Conservation (phyloP, 2,329 filamentous ascomycete species). For the Ophiostoma sp. region DNA sequence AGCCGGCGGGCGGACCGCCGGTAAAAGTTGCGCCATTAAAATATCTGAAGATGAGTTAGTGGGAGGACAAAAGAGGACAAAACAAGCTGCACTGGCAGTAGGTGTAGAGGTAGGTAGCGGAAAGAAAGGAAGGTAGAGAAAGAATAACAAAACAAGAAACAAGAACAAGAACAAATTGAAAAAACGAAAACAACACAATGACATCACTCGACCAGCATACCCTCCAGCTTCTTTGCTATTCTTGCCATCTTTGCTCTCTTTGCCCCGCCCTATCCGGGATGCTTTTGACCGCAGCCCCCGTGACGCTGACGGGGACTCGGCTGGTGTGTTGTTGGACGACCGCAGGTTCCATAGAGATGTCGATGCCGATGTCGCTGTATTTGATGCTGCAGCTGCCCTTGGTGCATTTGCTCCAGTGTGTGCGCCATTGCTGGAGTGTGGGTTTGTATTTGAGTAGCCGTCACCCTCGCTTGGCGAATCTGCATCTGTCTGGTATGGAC, state of each 20-base stretch:
- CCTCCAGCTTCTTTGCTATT: constrained; percentile 20
- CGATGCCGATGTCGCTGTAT: background rate
- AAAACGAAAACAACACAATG: background rate
- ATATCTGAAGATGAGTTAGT: constrained; percentile 21
- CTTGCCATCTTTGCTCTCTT: constrained; percentile 15
- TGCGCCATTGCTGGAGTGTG: no score
- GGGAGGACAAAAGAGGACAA: no score
- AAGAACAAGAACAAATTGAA: background rate
- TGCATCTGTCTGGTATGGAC: constrained; percentile 19
- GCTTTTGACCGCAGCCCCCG: constrained; percentile 20
- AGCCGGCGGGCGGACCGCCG: background rate
- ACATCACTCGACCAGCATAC: constrained; percentile 21
- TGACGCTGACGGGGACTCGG: background rate
- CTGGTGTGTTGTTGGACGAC: background rate
- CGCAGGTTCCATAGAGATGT: constrained; percentile 9
- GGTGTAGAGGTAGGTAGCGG: background rate
- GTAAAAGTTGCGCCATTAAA: constrained; percentile 22
- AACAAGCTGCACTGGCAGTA: background rate
- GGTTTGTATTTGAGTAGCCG: background rate
- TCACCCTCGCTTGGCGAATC: constrained; percentile 22
- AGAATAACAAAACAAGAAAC: background rate
- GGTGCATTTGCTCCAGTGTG: background rate
- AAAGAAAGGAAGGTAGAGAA: background rate
- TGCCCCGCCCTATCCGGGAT: constrained; percentile 18
- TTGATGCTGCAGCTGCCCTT: background rate